These are phyloP conservation scores for Aureobasidium melanogenum DNA, from an alignment of 2,329 filamentous ascomycete genomes.

Conservation along the genomic window DNA sequence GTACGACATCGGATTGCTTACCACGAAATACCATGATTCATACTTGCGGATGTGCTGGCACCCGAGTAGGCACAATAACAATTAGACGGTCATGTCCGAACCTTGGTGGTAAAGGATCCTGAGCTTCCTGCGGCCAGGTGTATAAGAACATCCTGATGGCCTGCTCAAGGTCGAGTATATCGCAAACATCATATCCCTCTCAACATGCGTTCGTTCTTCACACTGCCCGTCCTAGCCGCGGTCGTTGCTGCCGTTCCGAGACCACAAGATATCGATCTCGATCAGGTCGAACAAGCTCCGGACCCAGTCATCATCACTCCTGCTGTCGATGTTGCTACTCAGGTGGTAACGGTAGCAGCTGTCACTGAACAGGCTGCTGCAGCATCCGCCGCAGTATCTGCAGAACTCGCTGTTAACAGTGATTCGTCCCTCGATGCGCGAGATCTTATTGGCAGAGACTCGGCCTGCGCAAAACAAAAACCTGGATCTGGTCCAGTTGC, in stretches of 20 bases:
- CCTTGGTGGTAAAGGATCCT: neutral
- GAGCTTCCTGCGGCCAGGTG: neutral
- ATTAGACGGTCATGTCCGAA: neutral
- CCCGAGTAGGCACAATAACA: neutral
- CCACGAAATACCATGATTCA: neutral
- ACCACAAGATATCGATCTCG: slow-evolving; percentile 19
- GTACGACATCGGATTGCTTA: neutral
- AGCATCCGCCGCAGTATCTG: neutral
- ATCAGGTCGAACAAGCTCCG: slow-evolving; percentile 14
- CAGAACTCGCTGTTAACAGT: neutral
- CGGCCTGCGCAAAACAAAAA: neutral
- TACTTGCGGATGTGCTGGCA: neutral
- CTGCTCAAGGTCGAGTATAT: neutral
- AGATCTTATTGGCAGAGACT: neutral
- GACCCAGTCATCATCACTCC: slow-evolving; percentile 9
- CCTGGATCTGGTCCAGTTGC: slow-evolving; percentile 16
- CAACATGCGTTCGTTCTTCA: neutral
- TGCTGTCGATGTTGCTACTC: neutral
- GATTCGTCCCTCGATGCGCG: neutral
- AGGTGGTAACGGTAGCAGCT: neutral
- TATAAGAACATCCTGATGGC: neutral
- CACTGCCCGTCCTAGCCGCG: neutral
- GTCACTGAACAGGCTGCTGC: slow-evolving; percentile 8
- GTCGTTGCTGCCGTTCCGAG: slow-evolving; percentile 14
- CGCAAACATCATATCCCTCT: neutral